phyloP scores from a whole-genome alignment of 2,329 filamentous ascomycete species.

The Xylariaceae sp. region DNA sequence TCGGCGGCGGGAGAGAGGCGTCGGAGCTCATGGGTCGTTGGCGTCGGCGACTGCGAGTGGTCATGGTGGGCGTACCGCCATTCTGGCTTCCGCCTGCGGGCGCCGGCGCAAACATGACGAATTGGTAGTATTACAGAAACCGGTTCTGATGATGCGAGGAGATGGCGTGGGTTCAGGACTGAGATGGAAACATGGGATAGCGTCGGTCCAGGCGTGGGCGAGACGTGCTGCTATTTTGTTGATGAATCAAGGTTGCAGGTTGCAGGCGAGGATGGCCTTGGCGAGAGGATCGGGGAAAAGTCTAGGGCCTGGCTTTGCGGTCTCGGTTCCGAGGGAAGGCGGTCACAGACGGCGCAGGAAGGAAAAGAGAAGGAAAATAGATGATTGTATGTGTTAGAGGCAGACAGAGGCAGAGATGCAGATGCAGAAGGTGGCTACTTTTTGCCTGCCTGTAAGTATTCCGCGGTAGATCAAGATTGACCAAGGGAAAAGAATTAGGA shows the following conservation, averaged over 20 bases:
- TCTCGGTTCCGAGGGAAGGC: conserved; percentile 11
- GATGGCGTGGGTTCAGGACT: conserved; percentile 8
- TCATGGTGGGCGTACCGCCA: conserved; percentile 37
- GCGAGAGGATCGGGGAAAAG: conserved; percentile 14
- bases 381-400: conserved; percentile 10
- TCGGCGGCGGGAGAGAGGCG: conserved; percentile 51
- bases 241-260: conserved; percentile 25
- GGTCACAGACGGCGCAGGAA: conserved; percentile 10
- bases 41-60: conserved; percentile 56
- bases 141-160: conserved; percentile 13
- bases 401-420: conserved; percentile 2
- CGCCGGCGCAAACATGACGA: conserved; percentile 56
- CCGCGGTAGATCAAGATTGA: conserved; percentile 21
- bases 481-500: conserved; percentile 23
- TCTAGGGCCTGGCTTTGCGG: not conserved
- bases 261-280: conserved; percentile 21
- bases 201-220: conserved; percentile 6
- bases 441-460: not conserved
- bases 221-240: conserved; percentile 14
- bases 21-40: conserved; percentile 56
- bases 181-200: conserved; percentile 1
- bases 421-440: conserved; percentile 13
- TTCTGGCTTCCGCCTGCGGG: conserved; percentile 42
- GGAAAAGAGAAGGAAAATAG: conserved; percentile 6
- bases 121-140: conserved; percentile 9